Percentiles rank a stretch among this genome's conserved stretches.
Conservation (phyloP, 169 alveolate species). For the Toxoplasma gondii region DNA sequence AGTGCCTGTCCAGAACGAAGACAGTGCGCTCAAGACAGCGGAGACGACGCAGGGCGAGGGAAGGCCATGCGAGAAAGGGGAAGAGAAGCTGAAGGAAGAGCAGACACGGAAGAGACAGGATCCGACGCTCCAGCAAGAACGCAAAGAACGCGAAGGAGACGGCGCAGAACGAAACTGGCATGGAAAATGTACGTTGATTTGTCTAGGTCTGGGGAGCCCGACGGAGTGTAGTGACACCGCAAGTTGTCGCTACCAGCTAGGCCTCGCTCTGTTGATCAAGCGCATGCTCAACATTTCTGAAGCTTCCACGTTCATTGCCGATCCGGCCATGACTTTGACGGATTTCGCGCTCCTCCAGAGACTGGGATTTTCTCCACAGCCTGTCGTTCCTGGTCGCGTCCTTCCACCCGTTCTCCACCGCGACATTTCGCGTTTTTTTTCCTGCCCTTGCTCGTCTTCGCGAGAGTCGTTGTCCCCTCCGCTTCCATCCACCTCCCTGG, state of each 20-base stretch:
- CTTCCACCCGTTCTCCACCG: not conserved
- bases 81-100: no score
- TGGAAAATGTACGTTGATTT: not conserved
- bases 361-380: not conserved
- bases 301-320: not conserved
- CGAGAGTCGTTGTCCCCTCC: not conserved
- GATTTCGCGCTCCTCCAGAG: not conserved
- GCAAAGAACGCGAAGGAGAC: no score
- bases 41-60: no score
- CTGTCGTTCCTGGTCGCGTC: not conserved
- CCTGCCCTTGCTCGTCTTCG: not conserved
- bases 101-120: no score
- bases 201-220: constrained; percentile 18
- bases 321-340: not conserved
- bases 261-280: not conserved
- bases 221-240: constrained; percentile 10
- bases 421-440: not conserved
- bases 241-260: not conserved
- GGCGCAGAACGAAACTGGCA: no score
- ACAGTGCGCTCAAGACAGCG: no score
- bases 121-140: no score
- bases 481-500: not conserved
- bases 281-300: not conserved
- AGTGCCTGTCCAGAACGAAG: no score
- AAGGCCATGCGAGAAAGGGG: no score